Base-by-base conservation (phyloP, 805 yeast genomes). In the Metschnikowia orientalis region DNA sequence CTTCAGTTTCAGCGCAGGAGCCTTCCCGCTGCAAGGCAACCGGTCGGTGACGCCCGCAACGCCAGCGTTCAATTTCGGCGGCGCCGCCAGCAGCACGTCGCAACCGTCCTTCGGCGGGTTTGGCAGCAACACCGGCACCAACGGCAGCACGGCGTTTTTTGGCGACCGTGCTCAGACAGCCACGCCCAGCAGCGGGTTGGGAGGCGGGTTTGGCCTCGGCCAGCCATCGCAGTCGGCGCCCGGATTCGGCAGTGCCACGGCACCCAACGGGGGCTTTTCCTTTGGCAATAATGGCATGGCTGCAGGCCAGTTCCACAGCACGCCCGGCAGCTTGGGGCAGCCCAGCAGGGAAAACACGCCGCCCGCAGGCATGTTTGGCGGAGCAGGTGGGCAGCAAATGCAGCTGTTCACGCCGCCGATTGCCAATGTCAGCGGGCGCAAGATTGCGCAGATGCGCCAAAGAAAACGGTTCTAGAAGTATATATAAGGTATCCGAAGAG, bases 401-500 rank as follows among this genome's bases (percentile, higher is more conserved):
- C 41, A 37, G 30, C 31, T 23, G 24, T 28, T 44, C 19, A 44
- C 54, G 6, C 54, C 54, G 7, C 55, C 55, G n/a, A 34, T 48
- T 20, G 40, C 42, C 11, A 40, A 38, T 21, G 33, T 45, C 23
- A 31, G 42, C 26, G 45, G 47, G 26, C 45, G 66, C 8, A 56
- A 47, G 34, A 50, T 59, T 23, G 66, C 66, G 11, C 61, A 50
- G 28, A 58, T 59, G 61, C 50, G 66, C 28, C 54, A 43, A 36
- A 52, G 65, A 43, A 49, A 58, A 40, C 40, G 56, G 17, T 50
- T 39, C 28, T 35, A 28, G 32, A 14, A 10, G n/a, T 6, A 21
- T n/a, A n/a, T n/a, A n/a, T n/a, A n/a, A n/a, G n/a, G n/a, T n/a
- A n/a, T n/a, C n/a, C n/a, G n/a, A n/a, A n/a, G n/a, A n/a, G n/a